Conservation (phyloP, 1,139 yeast genomes). For the Magnusiomyces suaveolens region DNA sequence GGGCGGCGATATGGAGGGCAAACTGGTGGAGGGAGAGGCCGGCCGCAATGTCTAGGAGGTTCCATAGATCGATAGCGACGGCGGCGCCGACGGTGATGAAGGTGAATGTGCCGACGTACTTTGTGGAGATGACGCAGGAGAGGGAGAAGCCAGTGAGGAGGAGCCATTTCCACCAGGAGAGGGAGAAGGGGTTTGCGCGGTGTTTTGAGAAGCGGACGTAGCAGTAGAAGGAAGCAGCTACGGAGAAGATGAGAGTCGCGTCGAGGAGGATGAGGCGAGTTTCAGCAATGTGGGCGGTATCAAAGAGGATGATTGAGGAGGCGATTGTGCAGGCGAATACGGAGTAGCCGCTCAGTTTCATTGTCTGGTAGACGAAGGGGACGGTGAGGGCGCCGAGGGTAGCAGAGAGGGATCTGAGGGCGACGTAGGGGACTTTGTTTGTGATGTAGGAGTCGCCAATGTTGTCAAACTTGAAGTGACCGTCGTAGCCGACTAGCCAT, state of each 20-base stretch:
- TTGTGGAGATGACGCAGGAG: constrained; percentile 83
- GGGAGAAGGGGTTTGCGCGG: constrained; percentile 56
- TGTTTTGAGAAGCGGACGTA: constrained; percentile 73
- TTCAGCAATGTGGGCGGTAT: constrained; percentile 86
- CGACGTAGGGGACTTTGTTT: constrained; percentile 79
- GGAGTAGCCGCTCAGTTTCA: constrained; percentile 75
- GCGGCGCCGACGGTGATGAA: constrained; percentile 80
- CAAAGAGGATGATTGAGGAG: constrained; percentile 74
- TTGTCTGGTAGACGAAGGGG: constrained; percentile 69
- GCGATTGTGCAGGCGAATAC: constrained; percentile 72
- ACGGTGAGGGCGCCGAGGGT: constrained; percentile 72
- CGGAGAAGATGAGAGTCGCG: constrained; percentile 74
- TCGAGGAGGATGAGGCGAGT: constrained; percentile 85
- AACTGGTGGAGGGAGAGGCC: constrained; percentile 57
- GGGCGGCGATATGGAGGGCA: constrained; percentile 62
- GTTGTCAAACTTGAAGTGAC: constrained; percentile 78
- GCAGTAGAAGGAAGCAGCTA: constrained; percentile 67
- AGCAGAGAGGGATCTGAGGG: constrained; percentile 77
- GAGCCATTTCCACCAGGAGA: constrained; percentile 84
- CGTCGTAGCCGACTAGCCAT: constrained; percentile 79
- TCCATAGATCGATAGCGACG: constrained; percentile 80
- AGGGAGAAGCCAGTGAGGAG: constrained; percentile 71
- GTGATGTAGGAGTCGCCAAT: constrained; percentile 76
- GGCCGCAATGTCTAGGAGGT: constrained; percentile 57
- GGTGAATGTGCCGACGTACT: constrained; percentile 91